Base-by-base conservation (phyloP, 768 basidiomycete species). In the Leccinum disarticulatum region DNA sequence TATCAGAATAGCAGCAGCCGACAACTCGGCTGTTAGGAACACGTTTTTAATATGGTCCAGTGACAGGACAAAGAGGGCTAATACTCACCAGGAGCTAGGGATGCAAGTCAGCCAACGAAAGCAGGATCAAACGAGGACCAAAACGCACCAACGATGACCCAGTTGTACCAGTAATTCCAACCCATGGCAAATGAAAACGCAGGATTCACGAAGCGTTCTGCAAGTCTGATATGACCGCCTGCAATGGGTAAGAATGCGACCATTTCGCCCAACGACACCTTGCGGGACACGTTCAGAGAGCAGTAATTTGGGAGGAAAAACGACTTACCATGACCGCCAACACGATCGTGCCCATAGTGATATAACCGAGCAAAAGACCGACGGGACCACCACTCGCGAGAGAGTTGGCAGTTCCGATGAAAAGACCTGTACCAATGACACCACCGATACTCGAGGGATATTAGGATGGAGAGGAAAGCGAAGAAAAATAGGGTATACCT, bases 121-220 rank as follows among this genome's bases (percentile, higher is more conserved):
- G 1, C 1, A 13, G 6, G 3, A 35, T 27, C 19, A 5, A 3
- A 13, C 1, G 13, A 55, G 35, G 55, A 50, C 1, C 6, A 35
- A 31, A 31, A 51, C 33, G 9, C 56, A 70, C 67, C 69, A 17
- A 66, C 56, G 48, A 69, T 70, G 3, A 59, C 62, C 73, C 74
- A 70, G 59, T 68, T 71, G 22, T 76, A 73, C 81, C 81, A 82
- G 62, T 83, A 83, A 63, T 82, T 84, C 81, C 81, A 83, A 22
- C 80, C 81, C 81, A 80, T 78, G 6, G 79, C 68, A 48, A 77
- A 77, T 27, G 89, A 88, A 60, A 90, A 77, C 1, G 89, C 87
- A 14, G 84, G 87, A 61, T 91, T 83, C 8, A 93, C 87, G 66
- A 93, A 94, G 33, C 91, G 88, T 70, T 88, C 91, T 0, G 91